Percentiles rank a stretch among this genome's conserved stretches.
phyloP scores from a whole-genome alignment of 2,329 filamentous ascomycete genomes.

The Fonsecaea erecta region DNA sequence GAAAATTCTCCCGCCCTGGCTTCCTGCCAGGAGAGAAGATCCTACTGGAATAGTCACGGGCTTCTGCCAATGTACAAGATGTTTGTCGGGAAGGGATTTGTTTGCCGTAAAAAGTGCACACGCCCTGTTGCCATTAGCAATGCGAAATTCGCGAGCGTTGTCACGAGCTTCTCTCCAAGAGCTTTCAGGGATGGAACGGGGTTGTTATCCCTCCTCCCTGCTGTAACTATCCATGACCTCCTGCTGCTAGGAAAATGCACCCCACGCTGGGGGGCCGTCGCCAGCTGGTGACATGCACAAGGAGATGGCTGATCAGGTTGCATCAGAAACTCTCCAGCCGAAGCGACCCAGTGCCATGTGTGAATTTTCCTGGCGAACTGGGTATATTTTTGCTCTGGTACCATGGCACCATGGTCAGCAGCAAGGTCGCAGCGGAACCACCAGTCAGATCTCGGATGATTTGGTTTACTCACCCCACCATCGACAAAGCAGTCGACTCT shows the following conservation, averaged over 20 bases:
- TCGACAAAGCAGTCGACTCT: not conserved
- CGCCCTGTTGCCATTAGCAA: not conserved
- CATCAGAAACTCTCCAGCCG: constrained; percentile 10
- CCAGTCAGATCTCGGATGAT: constrained; percentile 7
- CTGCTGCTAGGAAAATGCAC: constrained; percentile 1
- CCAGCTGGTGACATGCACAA: constrained; percentile 9
- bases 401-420: not conserved
- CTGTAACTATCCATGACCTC: not conserved
- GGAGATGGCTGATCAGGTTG: constrained; percentile 4
- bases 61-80: not conserved
- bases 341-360: constrained; percentile 17
- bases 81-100: not conserved
- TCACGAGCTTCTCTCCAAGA: not conserved
- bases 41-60: not conserved
- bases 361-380: constrained; percentile 1
- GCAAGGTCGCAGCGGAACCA: not conserved
- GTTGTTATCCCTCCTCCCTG: not conserved
- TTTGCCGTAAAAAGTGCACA: not conserved
- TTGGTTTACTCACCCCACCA: constrained; percentile 1
- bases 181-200: not conserved
- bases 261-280: constrained; percentile 10
- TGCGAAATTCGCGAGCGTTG: not conserved
- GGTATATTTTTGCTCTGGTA: not conserved
- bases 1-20: not conserved
- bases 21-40: not conserved